Conservation (phyloP, 768 basidiomycete genomes). For the Gyrodon lividus region DNA sequence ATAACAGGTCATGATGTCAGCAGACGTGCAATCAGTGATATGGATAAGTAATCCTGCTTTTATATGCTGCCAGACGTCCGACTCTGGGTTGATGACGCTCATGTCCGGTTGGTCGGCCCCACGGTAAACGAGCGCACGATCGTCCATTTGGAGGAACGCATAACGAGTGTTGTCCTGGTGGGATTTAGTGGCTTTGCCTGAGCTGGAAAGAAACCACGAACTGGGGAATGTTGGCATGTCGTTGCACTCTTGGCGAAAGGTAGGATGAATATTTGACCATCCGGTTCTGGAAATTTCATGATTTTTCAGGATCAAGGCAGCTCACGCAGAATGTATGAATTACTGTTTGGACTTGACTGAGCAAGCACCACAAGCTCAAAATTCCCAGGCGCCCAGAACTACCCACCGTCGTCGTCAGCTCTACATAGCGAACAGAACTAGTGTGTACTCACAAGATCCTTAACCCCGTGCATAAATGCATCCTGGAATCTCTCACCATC, state of each 20-base stretch:
- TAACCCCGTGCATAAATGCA: constrained; percentile 80
- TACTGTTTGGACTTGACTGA: constrained; percentile 50
- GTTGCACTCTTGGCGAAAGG: constrained; percentile 96
- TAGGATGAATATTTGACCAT: constrained; percentile 77
- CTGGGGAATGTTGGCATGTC: constrained; percentile 88
- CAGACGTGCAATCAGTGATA: constrained; percentile 1
- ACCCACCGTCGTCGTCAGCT: constrained; percentile 1
- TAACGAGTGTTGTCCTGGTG: constrained; percentile 92
- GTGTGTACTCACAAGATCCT: constrained; percentile 55
- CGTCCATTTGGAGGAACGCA: constrained; percentile 94
- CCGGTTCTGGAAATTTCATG: constrained; percentile 39
- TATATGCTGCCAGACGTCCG: constrained; percentile 97
- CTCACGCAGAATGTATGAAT: constrained; percentile 13
- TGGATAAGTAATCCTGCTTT: constrained; percentile 49
- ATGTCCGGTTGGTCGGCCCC: constrained; percentile 98
- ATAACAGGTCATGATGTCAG: constrained; percentile 1
- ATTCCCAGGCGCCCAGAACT: constrained; percentile 97
- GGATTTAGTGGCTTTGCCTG: constrained; percentile 5
- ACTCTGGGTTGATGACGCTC: constrained; percentile 97
- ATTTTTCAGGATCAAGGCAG: constrained; percentile 5
- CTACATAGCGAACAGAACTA: neutral
- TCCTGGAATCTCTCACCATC: constrained; percentile 71
- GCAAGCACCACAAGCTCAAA: constrained; percentile 83
- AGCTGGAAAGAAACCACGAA: constrained; percentile 36
- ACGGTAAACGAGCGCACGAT: constrained; percentile 88